Percentiles rank a stretch among this genome's conserved stretches.
phyloP scores from a whole-genome alignment of 331 rosid species.

The Saraca asoca region DNA sequence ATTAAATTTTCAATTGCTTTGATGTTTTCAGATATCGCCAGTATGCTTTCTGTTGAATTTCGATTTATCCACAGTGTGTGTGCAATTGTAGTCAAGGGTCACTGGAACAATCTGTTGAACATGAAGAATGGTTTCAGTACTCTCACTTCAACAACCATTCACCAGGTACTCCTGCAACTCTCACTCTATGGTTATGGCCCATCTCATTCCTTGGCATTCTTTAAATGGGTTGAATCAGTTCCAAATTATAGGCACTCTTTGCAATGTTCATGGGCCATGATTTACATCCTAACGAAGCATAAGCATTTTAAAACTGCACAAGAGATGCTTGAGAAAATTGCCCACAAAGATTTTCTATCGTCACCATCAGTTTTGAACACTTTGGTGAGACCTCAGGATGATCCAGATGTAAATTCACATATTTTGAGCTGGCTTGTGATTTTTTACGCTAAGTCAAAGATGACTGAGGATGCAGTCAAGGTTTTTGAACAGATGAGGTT shows the following conservation, averaged over 20 bases:
- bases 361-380: slow-evolving; percentile 69
- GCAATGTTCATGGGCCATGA: slow-evolving; percentile 77
- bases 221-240: slow-evolving; percentile 65
- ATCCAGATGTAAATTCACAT: slow-evolving; percentile 67
- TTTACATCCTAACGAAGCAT: slow-evolving; percentile 61
- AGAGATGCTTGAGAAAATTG: slow-evolving; percentile 66
- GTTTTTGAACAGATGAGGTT: slow-evolving; percentile 76
- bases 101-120: slow-evolving; percentile 61
- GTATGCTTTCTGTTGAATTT: slow-evolving; percentile 36
- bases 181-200: slow-evolving; percentile 49
- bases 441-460: slow-evolving; percentile 54
- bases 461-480: slow-evolving; percentile 72
- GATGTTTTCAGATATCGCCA: slow-evolving; percentile 30
- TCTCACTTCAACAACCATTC: slow-evolving; percentile 55
- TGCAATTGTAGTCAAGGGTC: slow-evolving; percentile 67
- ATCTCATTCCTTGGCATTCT: slow-evolving; percentile 56
- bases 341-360: slow-evolving; percentile 63
- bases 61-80: slow-evolving; percentile 50
- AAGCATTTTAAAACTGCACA: slow-evolving; percentile 66
- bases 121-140: slow-evolving; percentile 41
- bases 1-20: no score
- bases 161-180: slow-evolving; percentile 58
- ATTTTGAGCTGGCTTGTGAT: slow-evolving; percentile 89
- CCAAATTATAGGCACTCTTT: slow-evolving; percentile 69
- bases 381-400: slow-evolving; percentile 49